A percentile compares a stretch with the other conserved stretches of the same genome.
phyloP scores from a whole-genome alignment of 371 early-diverging fungal species.

The Actinomucor elegans region DNA sequence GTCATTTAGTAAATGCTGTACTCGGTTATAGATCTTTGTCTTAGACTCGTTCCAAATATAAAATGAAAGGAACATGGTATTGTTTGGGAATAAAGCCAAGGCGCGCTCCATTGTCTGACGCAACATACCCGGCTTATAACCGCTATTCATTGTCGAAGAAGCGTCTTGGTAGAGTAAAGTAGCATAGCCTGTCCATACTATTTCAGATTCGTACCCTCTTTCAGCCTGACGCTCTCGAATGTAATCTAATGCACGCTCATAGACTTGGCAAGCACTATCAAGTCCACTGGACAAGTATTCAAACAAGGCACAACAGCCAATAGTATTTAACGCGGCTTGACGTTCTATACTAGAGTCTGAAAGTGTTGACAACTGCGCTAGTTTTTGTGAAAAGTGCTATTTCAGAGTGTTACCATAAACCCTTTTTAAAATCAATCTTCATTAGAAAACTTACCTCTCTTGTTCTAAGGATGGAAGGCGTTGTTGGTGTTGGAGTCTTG shows the following conservation, averaged over 20 bases:
- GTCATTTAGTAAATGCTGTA: slow-evolving; percentile 49
- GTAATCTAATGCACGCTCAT: slow-evolving; percentile 47
- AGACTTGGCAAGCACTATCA: slow-evolving; percentile 48
- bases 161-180: slow-evolving; percentile 48
- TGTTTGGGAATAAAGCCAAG: slow-evolving; percentile 55
- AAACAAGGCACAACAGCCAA: slow-evolving; percentile 53
- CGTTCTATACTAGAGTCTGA: slow-evolving; percentile 29
- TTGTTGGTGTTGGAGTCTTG: slow-evolving; percentile 21
- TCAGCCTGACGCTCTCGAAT: slow-evolving; percentile 37
- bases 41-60: slow-evolving; percentile 70
- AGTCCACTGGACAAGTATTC: slow-evolving; percentile 57
- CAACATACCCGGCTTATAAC: slow-evolving; percentile 54
- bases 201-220: slow-evolving; percentile 43
- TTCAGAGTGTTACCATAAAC: slow-evolving; percentile 1
- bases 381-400: slow-evolving; percentile 34
- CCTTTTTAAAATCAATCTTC: background rate
- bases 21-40: slow-evolving; percentile 66
- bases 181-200: slow-evolving; percentile 44
- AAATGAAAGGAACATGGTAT: slow-evolving; percentile 56
- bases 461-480: slow-evolving; percentile 43
- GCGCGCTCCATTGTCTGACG: slow-evolving; percentile 49
- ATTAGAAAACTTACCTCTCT: slow-evolving; percentile 40
- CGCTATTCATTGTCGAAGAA: slow-evolving; percentile 6
- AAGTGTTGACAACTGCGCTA: slow-evolving; percentile 24
- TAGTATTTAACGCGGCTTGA: slow-evolving; percentile 33